Conservation (phyloP, 192 early-diverging fungal genomes). For the Ambispora gerdemannii region DNA sequence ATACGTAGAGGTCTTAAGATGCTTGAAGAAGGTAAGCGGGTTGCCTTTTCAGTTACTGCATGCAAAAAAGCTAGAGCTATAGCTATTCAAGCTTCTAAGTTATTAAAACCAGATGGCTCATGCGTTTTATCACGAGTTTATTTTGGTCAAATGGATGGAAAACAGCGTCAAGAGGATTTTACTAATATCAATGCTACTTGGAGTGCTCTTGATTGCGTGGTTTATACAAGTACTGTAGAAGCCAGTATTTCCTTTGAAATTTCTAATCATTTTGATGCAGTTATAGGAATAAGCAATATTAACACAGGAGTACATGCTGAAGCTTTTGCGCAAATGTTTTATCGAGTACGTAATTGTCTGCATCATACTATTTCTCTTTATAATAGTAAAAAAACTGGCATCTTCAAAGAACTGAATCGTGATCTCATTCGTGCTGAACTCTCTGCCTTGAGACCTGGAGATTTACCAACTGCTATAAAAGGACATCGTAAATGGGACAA, state of each 20-base stretch:
- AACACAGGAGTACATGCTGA: slow-evolving; percentile 13
- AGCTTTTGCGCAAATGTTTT: slow-evolving; percentile 23
- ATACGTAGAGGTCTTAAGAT: slow-evolving; percentile 24
- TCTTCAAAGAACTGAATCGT: slow-evolving; percentile 22
- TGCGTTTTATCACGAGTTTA: slow-evolving; percentile 18
- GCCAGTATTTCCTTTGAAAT: slow-evolving; percentile 2
- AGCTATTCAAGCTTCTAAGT: slow-evolving; percentile 1
- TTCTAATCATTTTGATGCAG: slow-evolving; percentile 21
- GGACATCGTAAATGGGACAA: slow-evolving; percentile 16
- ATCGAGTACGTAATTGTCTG: slow-evolving; percentile 1
- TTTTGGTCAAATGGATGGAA: slow-evolving; percentile 28
- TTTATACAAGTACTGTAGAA: slow-evolving; percentile 28
- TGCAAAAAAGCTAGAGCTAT: slow-evolving; percentile 22
- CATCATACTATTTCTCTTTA: slow-evolving; percentile 18
- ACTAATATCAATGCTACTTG: slow-evolving; percentile 23
- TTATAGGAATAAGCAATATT: slow-evolving; percentile 28
- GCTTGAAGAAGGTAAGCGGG: slow-evolving; percentile 10
- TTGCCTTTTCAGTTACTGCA: slow-evolving; percentile 10
- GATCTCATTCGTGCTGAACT: slow-evolving; percentile 19
- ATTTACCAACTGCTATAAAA: slow-evolving; percentile 21
- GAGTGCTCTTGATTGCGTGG: slow-evolving; percentile 22
- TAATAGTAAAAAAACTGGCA: slow-evolving; percentile 22
- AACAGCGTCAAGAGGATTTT: slow-evolving; percentile 13
- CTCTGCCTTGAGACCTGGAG: slow-evolving; percentile 19
- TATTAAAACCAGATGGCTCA: slow-evolving; percentile 18